A percentile compares a stretch with the other conserved stretches of the same genome.
Evolutionary conservation across 106 monocot genomes (phyloP).

Genomic region (Dendrobium nobile): DNA sequence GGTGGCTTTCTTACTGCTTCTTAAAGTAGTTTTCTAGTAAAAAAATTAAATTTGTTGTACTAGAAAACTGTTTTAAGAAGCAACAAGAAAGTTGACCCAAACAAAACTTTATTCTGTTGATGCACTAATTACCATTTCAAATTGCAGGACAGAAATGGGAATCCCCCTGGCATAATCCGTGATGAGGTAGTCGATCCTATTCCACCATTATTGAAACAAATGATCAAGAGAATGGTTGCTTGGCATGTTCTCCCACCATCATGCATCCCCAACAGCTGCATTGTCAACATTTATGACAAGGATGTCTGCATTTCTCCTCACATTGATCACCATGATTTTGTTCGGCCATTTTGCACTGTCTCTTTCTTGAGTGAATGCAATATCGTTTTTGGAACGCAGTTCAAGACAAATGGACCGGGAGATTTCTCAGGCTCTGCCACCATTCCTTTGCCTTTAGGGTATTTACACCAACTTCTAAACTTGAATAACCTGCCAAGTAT

Average conservation of each 20-base stretch:
- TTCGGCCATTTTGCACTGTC: constrained; percentile 51
- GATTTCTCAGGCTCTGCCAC: constrained; percentile 30
- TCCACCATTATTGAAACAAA: constrained; percentile 30
- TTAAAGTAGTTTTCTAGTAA: too few species aligned
- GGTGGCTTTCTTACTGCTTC: too few species aligned
- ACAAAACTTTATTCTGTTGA: background rate
- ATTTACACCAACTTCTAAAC: background rate
- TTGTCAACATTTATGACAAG: constrained; percentile 53
- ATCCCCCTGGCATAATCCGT: constrained; percentile 40
- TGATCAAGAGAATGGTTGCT: constrained; percentile 44
- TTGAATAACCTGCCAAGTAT: too few species aligned
- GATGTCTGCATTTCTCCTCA: constrained; percentile 65
- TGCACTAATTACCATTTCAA: background rate
- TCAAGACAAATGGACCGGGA: constrained; percentile 30
- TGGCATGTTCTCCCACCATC: constrained; percentile 40
- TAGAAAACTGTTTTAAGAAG: too few species aligned
- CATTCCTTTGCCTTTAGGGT: constrained; percentile 45
- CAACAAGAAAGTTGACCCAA: too few species aligned
- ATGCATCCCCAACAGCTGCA: constrained; percentile 52
- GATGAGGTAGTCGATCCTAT: constrained; percentile 40
- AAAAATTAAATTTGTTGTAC: too few species aligned
- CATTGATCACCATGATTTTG: constrained; percentile 52
- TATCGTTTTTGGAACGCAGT: constrained; percentile 39
- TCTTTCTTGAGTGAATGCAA: constrained; percentile 40
- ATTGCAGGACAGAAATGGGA: constrained; percentile 44